Conservation (phyloP, 257 asterid species). For the Plectranthus barbatus region DNA sequence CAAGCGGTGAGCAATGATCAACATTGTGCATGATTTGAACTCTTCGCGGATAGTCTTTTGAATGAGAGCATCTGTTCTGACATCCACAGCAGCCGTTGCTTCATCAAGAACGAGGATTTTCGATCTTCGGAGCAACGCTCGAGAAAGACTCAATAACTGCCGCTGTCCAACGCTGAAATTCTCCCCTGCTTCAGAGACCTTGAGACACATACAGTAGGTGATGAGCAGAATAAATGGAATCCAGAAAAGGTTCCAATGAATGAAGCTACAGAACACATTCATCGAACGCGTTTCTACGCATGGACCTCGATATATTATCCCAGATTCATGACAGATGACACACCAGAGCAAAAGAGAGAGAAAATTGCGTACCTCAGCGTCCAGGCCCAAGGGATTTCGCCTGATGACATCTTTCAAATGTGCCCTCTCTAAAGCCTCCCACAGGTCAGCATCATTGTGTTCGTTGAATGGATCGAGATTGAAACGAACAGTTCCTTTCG, state of each 20-base stretch:
- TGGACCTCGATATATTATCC: not conserved
- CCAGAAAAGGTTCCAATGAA: too few species aligned
- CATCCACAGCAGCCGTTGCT: slow-evolving; percentile 99
- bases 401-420: slow-evolving; percentile 85
- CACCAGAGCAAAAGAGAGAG: not conserved
- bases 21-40: slow-evolving; percentile 88
- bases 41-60: slow-evolving; percentile 94
- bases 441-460: slow-evolving; percentile 92
- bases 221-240: not conserved
- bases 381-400: slow-evolving; percentile 75
- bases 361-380: slow-evolving; percentile 59
- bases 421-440: slow-evolving; percentile 98
- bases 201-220: not conserved
- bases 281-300: not conserved
- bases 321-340: not conserved
- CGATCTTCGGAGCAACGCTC: slow-evolving; percentile 90
- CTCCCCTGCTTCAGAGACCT: slow-evolving; percentile 97
- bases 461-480: slow-evolving; percentile 94
- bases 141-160: slow-evolving; percentile 84
- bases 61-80: slow-evolving; percentile 89
- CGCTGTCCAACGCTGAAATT: slow-evolving; percentile 98
- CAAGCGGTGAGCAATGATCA: slow-evolving; percentile 90
- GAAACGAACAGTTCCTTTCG: slow-evolving; percentile 76
- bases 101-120: slow-evolving; percentile 97
- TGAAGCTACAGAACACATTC: too few species aligned